These are phyloP conservation scores for Coelastrella sp. DNA, from an alignment of 139 green algal species.

Conservation along the genomic window DNA sequence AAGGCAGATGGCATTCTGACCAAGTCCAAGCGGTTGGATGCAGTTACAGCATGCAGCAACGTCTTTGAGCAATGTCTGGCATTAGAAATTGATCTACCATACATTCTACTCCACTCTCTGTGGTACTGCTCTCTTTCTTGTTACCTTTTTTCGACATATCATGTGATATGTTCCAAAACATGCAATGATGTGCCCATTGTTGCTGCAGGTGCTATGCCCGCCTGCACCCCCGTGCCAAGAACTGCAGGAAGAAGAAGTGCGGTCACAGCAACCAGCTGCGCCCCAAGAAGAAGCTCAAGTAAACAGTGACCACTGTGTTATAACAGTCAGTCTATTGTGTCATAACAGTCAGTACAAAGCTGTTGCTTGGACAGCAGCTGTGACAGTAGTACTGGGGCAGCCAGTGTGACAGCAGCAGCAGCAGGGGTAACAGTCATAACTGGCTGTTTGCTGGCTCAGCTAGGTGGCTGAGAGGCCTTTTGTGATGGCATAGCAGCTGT, in stretches of 20 bases:
- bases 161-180: background rate
- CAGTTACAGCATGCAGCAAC: too few species aligned
- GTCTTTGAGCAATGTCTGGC: too few species aligned
- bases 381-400: background rate
- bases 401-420: background rate
- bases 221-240: slow-evolving; percentile 96
- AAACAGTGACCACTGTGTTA: slow-evolving; percentile 20
- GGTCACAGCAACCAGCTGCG: slow-evolving; percentile 90
- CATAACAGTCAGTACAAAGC: background rate
- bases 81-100: too few species aligned
- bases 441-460: too few species aligned
- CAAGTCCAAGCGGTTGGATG: too few species aligned
- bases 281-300: slow-evolving; percentile 95
- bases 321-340: background rate
- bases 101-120: background rate
- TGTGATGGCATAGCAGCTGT: too few species aligned
- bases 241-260: slow-evolving; percentile 96
- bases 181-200: background rate
- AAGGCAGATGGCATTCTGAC: too few species aligned
- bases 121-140: background rate
- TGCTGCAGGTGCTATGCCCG: slow-evolving; percentile 95
- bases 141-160: background rate
- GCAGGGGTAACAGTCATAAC: background rate
- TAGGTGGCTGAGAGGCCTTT: too few species aligned
- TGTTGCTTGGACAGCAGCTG: background rate